A percentile compares a stretch with the other conserved stretches of the same genome.
Evolutionary conservation across 139 green algal genomes (phyloP).

Genomic region (Coccomyxa sp.): DNA sequence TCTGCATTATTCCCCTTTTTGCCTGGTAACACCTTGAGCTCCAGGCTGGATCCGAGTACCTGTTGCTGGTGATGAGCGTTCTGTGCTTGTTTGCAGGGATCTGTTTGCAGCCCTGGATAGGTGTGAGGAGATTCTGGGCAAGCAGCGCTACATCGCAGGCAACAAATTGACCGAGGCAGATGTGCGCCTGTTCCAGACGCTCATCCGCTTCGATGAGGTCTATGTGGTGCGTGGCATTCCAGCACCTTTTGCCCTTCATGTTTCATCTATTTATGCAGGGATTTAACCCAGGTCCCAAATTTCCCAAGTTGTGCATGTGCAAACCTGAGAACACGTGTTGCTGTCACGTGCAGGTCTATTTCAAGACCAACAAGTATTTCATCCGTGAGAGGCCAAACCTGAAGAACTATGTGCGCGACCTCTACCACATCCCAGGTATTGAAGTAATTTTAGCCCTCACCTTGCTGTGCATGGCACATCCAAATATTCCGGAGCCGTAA

Average conservation of each 20-base stretch:
- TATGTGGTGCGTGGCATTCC: conserved; percentile 7
- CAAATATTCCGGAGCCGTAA: too few relatives aligned
- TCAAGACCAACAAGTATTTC: conserved; percentile 78
- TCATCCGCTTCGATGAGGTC: conserved; percentile 75
- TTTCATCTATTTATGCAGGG: background rate
- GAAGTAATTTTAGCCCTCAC: too few relatives aligned
- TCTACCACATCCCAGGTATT: conserved; percentile 73
- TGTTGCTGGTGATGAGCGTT: too few relatives aligned
- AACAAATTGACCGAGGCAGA: conserved; percentile 90
- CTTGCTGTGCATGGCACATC: too few relatives aligned
- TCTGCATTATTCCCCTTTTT: background rate
- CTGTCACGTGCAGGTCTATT: conserved; percentile 85
- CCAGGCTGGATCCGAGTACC: too few relatives aligned
- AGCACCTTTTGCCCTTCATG: background rate
- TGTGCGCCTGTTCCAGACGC: conserved; percentile 85
- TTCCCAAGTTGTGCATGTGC: background rate
- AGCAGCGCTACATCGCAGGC: conserved; percentile 79
- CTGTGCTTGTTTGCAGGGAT: conserved; percentile 31
- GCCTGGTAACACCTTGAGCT: too few relatives aligned
- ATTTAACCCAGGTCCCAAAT: too few relatives aligned
- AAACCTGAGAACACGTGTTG: background rate
- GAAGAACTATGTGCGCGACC: conserved; percentile 60
- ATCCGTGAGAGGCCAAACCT: conserved; percentile 78
- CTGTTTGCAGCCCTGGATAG: conserved; percentile 80
- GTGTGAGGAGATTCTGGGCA: conserved; percentile 72